Evolutionary conservation across 1,284 basidiomycete species (phyloP).

Genomic region (Ganoderma lingzhi): DNA sequence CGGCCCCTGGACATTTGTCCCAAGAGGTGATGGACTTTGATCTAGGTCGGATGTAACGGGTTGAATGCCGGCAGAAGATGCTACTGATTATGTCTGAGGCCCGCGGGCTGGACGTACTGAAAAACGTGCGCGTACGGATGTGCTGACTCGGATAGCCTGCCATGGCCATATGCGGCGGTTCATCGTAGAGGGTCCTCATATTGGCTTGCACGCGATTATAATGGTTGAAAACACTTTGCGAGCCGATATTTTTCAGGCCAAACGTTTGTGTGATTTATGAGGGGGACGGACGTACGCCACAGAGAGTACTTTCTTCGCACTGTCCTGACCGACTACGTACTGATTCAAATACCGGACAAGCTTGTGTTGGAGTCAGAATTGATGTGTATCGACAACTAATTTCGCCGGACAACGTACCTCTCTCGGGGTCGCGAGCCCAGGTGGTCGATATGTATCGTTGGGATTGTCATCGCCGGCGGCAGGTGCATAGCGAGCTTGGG

Average conservation of each 20-base stretch:
- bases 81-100: conserved; percentile 31
- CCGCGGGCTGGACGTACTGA: not conserved
- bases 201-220: conserved; percentile 85
- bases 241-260: conserved; percentile 17
- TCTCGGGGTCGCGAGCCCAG: conserved; percentile 71
- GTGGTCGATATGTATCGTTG: conserved; percentile 39
- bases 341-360: conserved; percentile 89
- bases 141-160: conserved; percentile 36
- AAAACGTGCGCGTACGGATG: conserved; percentile 40
- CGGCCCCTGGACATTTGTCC: conserved; percentile 54
- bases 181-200: conserved; percentile 54
- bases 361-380: conserved; percentile 46
- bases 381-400: not conserved
- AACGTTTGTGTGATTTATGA: not conserved
- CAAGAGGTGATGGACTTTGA: conserved; percentile 46
- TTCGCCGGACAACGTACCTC: conserved; percentile 54
- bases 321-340: conserved; percentile 93
- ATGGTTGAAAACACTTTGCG: conserved; percentile 87
- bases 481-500: conserved; percentile 52
- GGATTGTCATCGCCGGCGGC: conserved; percentile 34
- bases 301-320: conserved; percentile 92
- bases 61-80: conserved; percentile 47
- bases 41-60: conserved; percentile 61
- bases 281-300: conserved; percentile 48
- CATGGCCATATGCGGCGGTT: conserved; percentile 37